Percentiles rank a stretch among this genome's conserved stretches.
These are phyloP conservation scores for Penicillium sp. DNA, from an alignment of 2,329 filamentous ascomycete genomes.

Conservation along the genomic window DNA sequence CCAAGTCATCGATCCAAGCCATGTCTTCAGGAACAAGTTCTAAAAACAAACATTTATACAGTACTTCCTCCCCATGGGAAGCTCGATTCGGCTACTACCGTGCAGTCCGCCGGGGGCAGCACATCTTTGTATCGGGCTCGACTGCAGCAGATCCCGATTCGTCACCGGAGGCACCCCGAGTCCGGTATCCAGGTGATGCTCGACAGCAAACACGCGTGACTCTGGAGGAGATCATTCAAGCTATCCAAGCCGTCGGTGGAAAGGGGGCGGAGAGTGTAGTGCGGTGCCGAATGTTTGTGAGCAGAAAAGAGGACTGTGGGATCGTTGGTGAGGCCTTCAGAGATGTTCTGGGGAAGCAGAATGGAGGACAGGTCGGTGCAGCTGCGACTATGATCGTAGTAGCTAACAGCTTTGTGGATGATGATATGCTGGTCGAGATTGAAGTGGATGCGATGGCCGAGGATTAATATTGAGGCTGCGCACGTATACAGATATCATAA, in stretches of 20 bases:
- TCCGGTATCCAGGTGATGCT: conserved; percentile 38
- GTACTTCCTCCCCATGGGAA: conserved; percentile 43
- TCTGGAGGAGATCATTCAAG: conserved; percentile 32
- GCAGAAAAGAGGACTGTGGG: conserved; percentile 32
- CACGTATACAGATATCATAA: not conserved
- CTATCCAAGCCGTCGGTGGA: conserved; percentile 39
- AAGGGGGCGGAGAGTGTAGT: conserved; percentile 37
- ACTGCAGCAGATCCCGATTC: conserved; percentile 41
- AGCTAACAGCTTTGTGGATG: conserved; percentile 40
- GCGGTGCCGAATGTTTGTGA: conserved; percentile 42
- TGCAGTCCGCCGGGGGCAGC: conserved; percentile 39
- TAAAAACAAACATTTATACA: conserved; percentile 30
- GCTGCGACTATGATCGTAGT: conserved; percentile 46
- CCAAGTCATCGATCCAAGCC: not conserved
- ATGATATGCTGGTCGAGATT: conserved; percentile 44
- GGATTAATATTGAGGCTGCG: not conserved
- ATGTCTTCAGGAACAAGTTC: conserved; percentile 1
- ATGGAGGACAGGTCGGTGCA: conserved; percentile 27
- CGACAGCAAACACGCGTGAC: conserved; percentile 35
- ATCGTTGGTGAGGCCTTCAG: conserved; percentile 35
- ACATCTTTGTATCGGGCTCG: conserved; percentile 45
- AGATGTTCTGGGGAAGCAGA: conserved; percentile 32
- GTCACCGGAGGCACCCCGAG: conserved; percentile 29
- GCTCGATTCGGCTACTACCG: conserved; percentile 43
- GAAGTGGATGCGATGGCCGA: conserved; percentile 42